A percentile compares a stretch with the other conserved stretches of the same genome.
Conservation (phyloP, 805 yeast species). For the Candida vaughaniae region DNA sequence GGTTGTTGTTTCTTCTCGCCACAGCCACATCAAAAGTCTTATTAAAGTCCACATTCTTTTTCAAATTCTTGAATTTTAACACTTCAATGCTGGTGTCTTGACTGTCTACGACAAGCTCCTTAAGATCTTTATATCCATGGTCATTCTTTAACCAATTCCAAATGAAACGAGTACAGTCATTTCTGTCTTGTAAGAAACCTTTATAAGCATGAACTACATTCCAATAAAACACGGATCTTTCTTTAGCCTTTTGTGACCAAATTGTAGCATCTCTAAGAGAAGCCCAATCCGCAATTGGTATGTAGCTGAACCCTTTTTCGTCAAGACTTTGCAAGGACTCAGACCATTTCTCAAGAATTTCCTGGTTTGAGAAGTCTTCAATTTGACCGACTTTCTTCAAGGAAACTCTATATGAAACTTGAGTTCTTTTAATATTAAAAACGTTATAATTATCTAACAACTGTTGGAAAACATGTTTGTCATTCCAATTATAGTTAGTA, state of each 20-base stretch:
- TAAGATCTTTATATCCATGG: conserved; percentile 9
- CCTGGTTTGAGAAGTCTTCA: conserved; percentile 46
- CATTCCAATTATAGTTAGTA: conserved; percentile 67
- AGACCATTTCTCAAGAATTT: conserved; percentile 59
- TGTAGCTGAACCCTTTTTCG: conserved; percentile 55
- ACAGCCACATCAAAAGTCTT: background rate
- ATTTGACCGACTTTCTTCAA: conserved; percentile 72
- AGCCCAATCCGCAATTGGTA: conserved; percentile 85
- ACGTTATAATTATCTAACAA: conserved; percentile 58
- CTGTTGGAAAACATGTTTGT: conserved; percentile 61
- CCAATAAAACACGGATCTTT: conserved; percentile 54
- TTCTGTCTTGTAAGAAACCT: conserved; percentile 39
- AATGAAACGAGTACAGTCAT: conserved; percentile 29
- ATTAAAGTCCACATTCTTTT: conserved; percentile 27
- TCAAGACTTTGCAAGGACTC: conserved; percentile 48
- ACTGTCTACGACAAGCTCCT: conserved; percentile 18
- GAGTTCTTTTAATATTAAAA: conserved; percentile 58
- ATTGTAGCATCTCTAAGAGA: conserved; percentile 77
- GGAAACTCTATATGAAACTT: conserved; percentile 69
- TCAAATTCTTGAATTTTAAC: conserved; percentile 26
- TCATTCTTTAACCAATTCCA: conserved; percentile 24
- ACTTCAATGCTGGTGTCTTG: conserved; percentile 2
- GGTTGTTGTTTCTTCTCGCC: no score
- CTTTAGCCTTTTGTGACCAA: conserved; percentile 34
- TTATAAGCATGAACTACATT: conserved; percentile 51